phyloP scores from a whole-genome alignment of 306 rosid genomes.

The Vicia sativa region DNA sequence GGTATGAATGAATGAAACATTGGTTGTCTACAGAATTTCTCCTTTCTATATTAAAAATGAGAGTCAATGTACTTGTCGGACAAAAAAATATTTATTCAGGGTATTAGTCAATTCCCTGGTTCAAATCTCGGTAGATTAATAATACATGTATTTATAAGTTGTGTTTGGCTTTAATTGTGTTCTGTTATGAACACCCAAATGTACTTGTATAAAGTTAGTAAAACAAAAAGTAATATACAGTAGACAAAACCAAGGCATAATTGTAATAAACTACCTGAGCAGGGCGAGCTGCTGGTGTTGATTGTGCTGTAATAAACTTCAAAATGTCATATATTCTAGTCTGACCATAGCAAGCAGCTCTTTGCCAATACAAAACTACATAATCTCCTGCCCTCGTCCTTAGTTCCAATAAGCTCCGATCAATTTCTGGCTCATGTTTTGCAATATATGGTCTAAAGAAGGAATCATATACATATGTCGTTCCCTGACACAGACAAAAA shows the following conservation, averaged over 20 bases:
- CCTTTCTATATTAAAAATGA: neutral
- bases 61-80: neutral
- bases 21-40: neutral
- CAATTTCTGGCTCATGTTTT: slow-evolving; percentile 90
- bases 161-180: neutral
- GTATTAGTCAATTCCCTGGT: neutral
- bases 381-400: slow-evolving; percentile 83
- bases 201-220: slow-evolving; percentile 7
- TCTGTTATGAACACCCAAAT: slow-evolving; percentile 1
- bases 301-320: slow-evolving; percentile 82
- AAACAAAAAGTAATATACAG: slow-evolving; percentile 8
- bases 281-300: slow-evolving; percentile 75
- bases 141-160: neutral
- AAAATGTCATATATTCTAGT: slow-evolving; percentile 81
- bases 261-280: slow-evolving; percentile 62
- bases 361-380: slow-evolving; percentile 75
- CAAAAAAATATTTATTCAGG: slow-evolving; percentile 11
- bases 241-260: slow-evolving; percentile 15
- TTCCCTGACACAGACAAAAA: slow-evolving; percentile 59
- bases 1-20: slow-evolving; percentile 6
- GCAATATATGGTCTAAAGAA: slow-evolving; percentile 93
- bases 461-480: slow-evolving; percentile 85
- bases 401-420: slow-evolving; percentile 80
- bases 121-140: slow-evolving; percentile 31
- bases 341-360: slow-evolving; percentile 85